Base-by-base conservation (phyloP, 2,329 filamentous ascomycete genomes). In the Zasmidium cellare region DNA sequence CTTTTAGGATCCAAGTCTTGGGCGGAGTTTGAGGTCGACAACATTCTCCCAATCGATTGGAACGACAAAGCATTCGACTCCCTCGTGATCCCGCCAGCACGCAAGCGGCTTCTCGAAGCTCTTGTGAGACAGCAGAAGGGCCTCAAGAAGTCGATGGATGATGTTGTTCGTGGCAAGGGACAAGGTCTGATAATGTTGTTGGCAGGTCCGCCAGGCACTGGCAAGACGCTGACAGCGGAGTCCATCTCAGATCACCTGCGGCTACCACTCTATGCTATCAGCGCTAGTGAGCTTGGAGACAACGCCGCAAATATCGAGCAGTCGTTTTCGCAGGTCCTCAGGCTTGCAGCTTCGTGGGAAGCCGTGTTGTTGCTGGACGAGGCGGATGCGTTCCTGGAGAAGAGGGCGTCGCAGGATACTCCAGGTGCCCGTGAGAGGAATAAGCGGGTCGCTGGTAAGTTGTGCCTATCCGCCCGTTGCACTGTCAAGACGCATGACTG, bases 341-440 rank as follows among this genome's bases (percentile, higher is more conserved):
- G 56, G 7, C 56, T 69, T 3, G 66, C 64, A 6, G 57, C 62
- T 3, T 47, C 44, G 1, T 65, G 69, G 68, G 57, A 63, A 12
- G 66, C 65, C 6, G 65, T 77, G 1, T 60, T 78, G 3, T 69
- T 77, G 3, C 63, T 77, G 6, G 74, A 77, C 59, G 71, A 77
- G 59, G 74, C 72, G 9, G 74, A 77, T 56, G 69, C 74, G 5
- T 77, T 77, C 44, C 61, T 72, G 9, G 66, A 59, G 12, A 59
- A 55, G 28, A 38, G 61, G 19, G 35, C 35, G 35, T 5, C n/a
- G 16, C 46, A 46, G 20, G 56, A 61, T 50, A 49, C 51, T 1
- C 48, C 55, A 2, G 57, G 38, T 6, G 55, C 58, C 11, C 45
- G 58, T 19, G 55, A 67, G 18, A 47, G 68, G 9, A 72, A 72